Base-by-base conservation (phyloP, 2,329 filamentous ascomycete species). In the Albophoma yamanashiensis region DNA sequence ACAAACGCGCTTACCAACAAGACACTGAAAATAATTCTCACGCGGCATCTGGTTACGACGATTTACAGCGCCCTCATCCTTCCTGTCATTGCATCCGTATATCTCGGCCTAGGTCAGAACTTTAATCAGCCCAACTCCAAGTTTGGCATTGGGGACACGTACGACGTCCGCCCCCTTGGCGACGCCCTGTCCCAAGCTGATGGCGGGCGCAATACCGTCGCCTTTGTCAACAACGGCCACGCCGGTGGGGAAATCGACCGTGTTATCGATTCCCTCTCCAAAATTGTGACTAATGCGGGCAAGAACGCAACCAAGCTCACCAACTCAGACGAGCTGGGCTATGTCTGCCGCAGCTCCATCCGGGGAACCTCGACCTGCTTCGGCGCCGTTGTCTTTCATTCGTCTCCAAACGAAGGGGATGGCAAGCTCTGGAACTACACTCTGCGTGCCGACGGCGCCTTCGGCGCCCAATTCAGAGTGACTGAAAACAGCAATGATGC, bases 381-480 rank as follows among this genome's bases (percentile, higher is more conserved):
- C 68, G 88, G 83, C 22, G 91, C 88, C 12, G 82, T 89, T 1
- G 83, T 88, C 7, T 93, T 95, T 75, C 78, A 85, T 59, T 87
- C 87, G 0, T 95, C 90, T 5, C 90, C 91, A 0, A 79, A 74
- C 1, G 87, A 94, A 74, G 90, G 90, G 12, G 64, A 71, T 1
- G 81, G 80, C 6, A 81, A 82, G 1, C 73, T 82, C 53, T 96
- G 92, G 92, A 95, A 94, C 73, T 97, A 96, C 69, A 92, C 90
- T 0, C 78, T 96, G 34, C 81, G 89, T 60, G 86, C 86, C 4
- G 92, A 96, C 70, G 87, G 87, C 40, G 79, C 84, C 0, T 78
- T 96, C 60, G 62, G 63, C 34, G 70, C 73, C 8, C 82, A 80
- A 58, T 85, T 95, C 62, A 80, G 87, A 63, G 82, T 88, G 38